A percentile compares a stretch with the other conserved stretches of the same genome.
Evolutionary conservation across 2,329 filamentous ascomycete species (phyloP).

Genomic region (Verticillium nubilum): DNA sequence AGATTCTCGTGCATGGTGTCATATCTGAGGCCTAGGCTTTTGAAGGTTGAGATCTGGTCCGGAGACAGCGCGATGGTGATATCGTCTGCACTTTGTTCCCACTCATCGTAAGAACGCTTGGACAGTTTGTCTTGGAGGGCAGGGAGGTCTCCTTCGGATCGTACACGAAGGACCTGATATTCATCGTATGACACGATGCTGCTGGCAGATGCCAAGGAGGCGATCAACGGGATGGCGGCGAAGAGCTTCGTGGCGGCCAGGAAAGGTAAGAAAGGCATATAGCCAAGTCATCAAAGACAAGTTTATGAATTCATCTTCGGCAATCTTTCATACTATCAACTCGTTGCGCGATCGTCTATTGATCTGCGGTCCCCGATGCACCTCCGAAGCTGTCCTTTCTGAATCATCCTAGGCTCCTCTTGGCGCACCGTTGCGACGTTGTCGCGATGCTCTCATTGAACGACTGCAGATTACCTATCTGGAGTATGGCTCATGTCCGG

Average conservation of each 20-base stretch:
- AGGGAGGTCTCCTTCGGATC: background rate
- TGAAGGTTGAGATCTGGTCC: conserved; percentile 19
- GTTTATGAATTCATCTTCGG: background rate
- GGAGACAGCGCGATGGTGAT: conserved; percentile 26
- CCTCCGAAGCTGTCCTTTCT: background rate
- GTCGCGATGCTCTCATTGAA: background rate
- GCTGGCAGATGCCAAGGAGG: conserved; percentile 6
- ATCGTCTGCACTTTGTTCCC: conserved; percentile 4
- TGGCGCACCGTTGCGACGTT: background rate
- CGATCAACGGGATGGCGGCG: conserved; percentile 1
- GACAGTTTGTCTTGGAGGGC: background rate
- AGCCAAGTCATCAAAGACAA: background rate
- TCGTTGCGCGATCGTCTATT: background rate
- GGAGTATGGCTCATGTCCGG: background rate
- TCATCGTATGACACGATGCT: conserved; percentile 32
- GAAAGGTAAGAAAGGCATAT: too few species aligned
- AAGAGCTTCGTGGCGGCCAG: conserved; percentile 9
- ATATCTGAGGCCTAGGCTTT: conserved; percentile 21
- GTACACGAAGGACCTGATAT: conserved; percentile 36
- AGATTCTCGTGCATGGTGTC: conserved; percentile 22
- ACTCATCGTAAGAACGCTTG: background rate
- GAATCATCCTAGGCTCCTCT: background rate
- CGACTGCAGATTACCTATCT: background rate
- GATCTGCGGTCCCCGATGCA: background rate
- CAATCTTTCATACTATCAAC: background rate